Percentiles rank a stretch among this genome's conserved stretches.
phyloP scores from a whole-genome alignment of 2,329 filamentous ascomycete genomes.

The Diaporthe aspalathi region DNA sequence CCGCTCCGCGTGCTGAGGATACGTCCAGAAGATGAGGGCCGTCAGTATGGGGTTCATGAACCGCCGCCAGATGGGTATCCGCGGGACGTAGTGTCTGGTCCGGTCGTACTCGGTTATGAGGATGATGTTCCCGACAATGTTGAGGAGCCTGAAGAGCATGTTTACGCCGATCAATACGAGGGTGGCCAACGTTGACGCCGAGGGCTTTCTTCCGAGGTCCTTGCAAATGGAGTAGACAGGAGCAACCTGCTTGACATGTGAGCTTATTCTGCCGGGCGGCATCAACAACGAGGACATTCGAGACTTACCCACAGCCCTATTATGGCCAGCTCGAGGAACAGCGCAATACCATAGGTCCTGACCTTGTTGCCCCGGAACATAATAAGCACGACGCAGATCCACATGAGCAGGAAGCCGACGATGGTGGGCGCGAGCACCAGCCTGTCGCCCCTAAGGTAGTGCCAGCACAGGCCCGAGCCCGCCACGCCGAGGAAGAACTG shows the following conservation, averaged over 20 bases:
- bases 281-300: conserved; percentile 44
- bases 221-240: conserved; percentile 45
- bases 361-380: conserved; percentile 49
- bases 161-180: conserved; percentile 33
- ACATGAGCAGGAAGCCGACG: conserved; percentile 53
- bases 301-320: conserved; percentile 47
- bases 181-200: conserved; percentile 19
- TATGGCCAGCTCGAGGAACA: conserved; percentile 52
- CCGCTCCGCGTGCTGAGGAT: conserved; percentile 54
- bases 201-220: conserved; percentile 21
- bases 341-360: conserved; percentile 54
- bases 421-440: conserved; percentile 51
- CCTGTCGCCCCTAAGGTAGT: conserved; percentile 45
- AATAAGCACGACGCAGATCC: conserved; percentile 50
- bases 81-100: conserved; percentile 51
- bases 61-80: conserved; percentile 43
- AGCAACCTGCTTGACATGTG: conserved; percentile 38
- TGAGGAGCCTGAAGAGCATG: conserved; percentile 53
- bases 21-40: conserved; percentile 55
- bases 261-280: neutral
- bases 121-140: conserved; percentile 52
- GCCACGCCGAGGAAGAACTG: conserved; percentile 52
- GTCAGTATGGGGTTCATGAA: conserved; percentile 46
- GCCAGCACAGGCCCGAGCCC: conserved; percentile 51
- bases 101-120: conserved; percentile 53